These are phyloP conservation scores for Pouteria glomerata DNA, from an alignment of 148 eudicot genomes.

Conservation along the genomic window DNA sequence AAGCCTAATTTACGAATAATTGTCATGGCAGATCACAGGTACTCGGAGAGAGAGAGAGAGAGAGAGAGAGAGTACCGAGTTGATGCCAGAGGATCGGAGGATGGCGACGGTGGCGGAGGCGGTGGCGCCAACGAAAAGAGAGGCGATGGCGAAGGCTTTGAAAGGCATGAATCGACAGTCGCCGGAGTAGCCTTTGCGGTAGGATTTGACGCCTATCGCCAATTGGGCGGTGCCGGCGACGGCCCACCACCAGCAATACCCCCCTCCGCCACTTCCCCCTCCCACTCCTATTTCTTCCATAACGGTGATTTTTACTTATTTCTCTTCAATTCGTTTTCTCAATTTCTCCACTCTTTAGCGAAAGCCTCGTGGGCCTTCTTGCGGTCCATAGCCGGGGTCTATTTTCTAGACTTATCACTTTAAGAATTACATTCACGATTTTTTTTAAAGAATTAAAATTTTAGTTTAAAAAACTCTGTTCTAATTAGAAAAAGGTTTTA, in stretches of 20 bases:
- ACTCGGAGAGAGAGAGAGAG: not conserved
- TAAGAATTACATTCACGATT: no score
- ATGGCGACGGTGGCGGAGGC: conserved; percentile 41
- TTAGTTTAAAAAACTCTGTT: no score
- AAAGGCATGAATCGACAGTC: conserved; percentile 45
- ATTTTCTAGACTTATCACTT: no score
- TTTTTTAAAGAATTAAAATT: no score
- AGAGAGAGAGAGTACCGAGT: conserved; percentile 24
- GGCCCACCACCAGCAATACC: conserved; percentile 40
- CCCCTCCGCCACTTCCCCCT: conserved; percentile 3
- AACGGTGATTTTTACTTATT: no score
- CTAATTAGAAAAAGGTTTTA: no score
- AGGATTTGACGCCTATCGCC: conserved; percentile 30
- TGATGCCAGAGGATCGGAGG: conserved; percentile 40
- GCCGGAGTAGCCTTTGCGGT: conserved; percentile 43
- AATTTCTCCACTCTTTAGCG: no score
- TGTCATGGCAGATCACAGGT: no score
- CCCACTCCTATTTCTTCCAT: conserved; percentile 10
- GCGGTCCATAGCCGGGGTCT: no score
- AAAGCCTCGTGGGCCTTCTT: no score
- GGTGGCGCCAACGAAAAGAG: conserved; percentile 59
- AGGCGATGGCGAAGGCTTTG: conserved; percentile 60
- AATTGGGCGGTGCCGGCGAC: conserved; percentile 44
- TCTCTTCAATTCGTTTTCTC: no score
- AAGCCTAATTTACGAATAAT: no score